Conservation (phyloP, 2,329 filamentous ascomycete species). For the Didymella pinodella region DNA sequence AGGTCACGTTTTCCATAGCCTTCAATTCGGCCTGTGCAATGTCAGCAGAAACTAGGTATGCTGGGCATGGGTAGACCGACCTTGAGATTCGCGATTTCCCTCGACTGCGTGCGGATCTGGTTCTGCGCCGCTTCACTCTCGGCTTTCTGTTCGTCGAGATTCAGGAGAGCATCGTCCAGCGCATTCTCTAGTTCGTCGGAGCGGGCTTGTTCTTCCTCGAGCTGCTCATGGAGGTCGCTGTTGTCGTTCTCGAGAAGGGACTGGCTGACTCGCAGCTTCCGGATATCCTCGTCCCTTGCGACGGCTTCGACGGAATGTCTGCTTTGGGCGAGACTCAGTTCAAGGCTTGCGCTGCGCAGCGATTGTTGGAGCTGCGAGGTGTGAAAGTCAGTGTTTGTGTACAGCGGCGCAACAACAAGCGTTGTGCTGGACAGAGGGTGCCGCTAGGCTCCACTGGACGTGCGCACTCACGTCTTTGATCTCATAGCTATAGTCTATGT, state of each 20-base stretch:
- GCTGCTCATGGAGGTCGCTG: constrained; percentile 69
- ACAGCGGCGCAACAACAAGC: constrained; percentile 13
- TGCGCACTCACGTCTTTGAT: constrained; percentile 46
- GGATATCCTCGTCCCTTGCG: constrained; percentile 76
- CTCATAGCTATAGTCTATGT: constrained; percentile 40
- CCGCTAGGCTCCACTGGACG: constrained; percentile 17
- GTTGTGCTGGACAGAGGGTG: neutral
- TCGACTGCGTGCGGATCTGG: constrained; percentile 60
- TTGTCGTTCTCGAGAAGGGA: constrained; percentile 77
- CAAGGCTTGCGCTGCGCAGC: constrained; percentile 64
- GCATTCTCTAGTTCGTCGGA: constrained; percentile 63
- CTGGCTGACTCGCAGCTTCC: constrained; percentile 70
- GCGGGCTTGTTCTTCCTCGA: constrained; percentile 67
- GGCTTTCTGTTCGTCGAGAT: constrained; percentile 58
- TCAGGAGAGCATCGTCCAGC: constrained; percentile 57
- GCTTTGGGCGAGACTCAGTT: constrained; percentile 73
- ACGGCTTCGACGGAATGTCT: constrained; percentile 72
- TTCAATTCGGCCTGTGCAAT: constrained; percentile 70
- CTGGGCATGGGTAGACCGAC: constrained; percentile 58
- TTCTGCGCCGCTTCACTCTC: constrained; percentile 56
- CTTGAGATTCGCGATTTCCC: constrained; percentile 65
- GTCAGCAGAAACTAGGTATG: constrained; percentile 43
- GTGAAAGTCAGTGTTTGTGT: constrained; percentile 24
- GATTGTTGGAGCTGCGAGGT: constrained; percentile 57
- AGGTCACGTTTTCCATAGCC: constrained; percentile 70